Conservation (phyloP, 208 protist species). For the Leishmania major region DNA sequence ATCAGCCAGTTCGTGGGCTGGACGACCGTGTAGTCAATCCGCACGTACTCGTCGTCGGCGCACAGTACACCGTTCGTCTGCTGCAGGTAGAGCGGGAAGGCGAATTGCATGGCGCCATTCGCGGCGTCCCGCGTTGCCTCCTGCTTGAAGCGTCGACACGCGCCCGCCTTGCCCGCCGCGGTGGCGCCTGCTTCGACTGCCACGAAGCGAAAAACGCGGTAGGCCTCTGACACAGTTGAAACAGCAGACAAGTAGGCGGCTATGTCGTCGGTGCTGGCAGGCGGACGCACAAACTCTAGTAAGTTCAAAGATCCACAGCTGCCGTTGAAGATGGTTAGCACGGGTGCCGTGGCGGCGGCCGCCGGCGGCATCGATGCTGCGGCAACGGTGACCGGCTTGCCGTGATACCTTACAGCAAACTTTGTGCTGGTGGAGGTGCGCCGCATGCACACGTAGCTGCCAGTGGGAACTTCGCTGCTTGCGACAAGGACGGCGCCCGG, state of each 20-base stretch:
- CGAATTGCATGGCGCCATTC: slow-evolving; percentile 38
- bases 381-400: slow-evolving; percentile 14
- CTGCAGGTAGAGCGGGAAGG: slow-evolving; percentile 37
- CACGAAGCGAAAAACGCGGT: slow-evolving; percentile 33
- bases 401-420: slow-evolving; percentile 19
- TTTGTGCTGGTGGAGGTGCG: slow-evolving; percentile 32
- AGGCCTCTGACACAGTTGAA: slow-evolving; percentile 17
- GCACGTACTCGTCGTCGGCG: slow-evolving; percentile 44
- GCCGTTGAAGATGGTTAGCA: slow-evolving; percentile 55
- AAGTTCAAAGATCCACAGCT: slow-evolving; percentile 43
- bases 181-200: slow-evolving; percentile 23
- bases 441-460: slow-evolving; percentile 32
- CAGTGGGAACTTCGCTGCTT: not conserved
- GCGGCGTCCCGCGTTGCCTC: slow-evolving; percentile 33
- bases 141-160: slow-evolving; percentile 25
- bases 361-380: not conserved
- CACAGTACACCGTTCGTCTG: slow-evolving; percentile 55
- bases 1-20: slow-evolving; percentile 41
- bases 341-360: not conserved
- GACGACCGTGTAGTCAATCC: slow-evolving; percentile 61
- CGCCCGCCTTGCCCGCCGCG: slow-evolving; percentile 25
- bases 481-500: slow-evolving; percentile 22
- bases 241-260: slow-evolving; percentile 24
- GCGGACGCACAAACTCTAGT: slow-evolving; percentile 31
- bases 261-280: slow-evolving; percentile 15